Evolutionary conservation across 129 eudicot species (phyloP).

Genomic region (Flaveria ramosissima): DNA sequence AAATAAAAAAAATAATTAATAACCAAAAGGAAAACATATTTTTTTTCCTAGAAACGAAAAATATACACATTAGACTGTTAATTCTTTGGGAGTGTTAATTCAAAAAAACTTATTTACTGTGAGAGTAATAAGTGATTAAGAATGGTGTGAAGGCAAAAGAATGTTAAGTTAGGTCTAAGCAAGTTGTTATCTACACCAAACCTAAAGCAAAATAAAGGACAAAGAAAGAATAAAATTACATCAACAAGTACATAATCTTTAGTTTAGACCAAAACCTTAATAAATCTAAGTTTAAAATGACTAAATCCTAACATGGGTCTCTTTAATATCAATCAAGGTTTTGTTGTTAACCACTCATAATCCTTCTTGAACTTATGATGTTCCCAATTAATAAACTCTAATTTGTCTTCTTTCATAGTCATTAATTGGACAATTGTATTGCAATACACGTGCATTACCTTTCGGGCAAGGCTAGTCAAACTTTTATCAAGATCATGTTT

Average conservation of each 20-base stretch:
- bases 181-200: constrained; percentile 47
- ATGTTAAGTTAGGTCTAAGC: constrained; percentile 51
- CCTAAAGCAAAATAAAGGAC: constrained; percentile 39
- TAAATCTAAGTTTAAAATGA: constrained; percentile 44
- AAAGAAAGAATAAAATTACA: constrained; percentile 43
- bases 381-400: constrained; percentile 15
- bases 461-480: constrained; percentile 1
- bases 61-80: background rate
- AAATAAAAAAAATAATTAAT: no score
- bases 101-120: background rate
- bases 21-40: background rate
- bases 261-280: constrained; percentile 44
- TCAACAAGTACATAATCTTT: constrained; percentile 44
- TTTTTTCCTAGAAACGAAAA: background rate
- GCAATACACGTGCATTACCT: background rate
- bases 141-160: constrained; percentile 35
- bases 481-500: background rate
- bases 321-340: constrained; percentile 33
- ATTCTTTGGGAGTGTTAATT: background rate
- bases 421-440: constrained; percentile 22
- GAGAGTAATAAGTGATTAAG: constrained; percentile 19
- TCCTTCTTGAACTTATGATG: constrained; percentile 29
- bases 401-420: constrained; percentile 32
- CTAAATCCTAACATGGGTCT: constrained; percentile 57
- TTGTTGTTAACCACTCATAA: constrained; percentile 41